Percentiles rank a stretch among this genome's conserved stretches.
Conservation (phyloP, 1,139 yeast genomes). For the Lodderomyces beijingensis region DNA sequence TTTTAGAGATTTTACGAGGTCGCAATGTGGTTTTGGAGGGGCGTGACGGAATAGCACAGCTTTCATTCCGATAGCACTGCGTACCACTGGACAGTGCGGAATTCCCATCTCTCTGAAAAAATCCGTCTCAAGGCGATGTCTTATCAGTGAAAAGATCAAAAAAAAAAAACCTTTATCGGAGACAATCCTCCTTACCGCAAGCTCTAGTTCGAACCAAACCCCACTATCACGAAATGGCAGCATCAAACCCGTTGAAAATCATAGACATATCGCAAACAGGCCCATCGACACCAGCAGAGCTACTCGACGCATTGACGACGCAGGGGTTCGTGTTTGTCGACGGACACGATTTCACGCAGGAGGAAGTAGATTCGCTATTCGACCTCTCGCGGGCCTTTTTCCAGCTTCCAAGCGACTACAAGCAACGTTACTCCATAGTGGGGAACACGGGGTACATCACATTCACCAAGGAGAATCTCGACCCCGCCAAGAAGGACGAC, state of each 20-base stretch:
- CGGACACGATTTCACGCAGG: conserved; percentile 61
- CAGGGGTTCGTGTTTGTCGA: conserved; percentile 73
- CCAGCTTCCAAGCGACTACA: conserved; percentile 45
- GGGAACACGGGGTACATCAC: conserved; percentile 22
- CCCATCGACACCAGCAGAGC: conserved; percentile 41
- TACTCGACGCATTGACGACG: conserved; percentile 55
- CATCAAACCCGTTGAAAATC: conserved; percentile 21
- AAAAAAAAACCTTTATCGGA: too few relatives aligned
- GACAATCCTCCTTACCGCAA: too few relatives aligned
- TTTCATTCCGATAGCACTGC: too few relatives aligned
- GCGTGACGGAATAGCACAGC: too few relatives aligned
- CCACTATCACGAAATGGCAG: too few relatives aligned
- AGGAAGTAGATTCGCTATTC: conserved; percentile 56
- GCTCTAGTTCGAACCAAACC: too few relatives aligned
- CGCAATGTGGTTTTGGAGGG: too few relatives aligned
- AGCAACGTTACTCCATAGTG: conserved; percentile 21
- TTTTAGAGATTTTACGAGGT: too few relatives aligned
- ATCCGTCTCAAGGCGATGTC: too few relatives aligned
- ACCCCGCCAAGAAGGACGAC: conserved; percentile 45
- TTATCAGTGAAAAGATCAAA: conserved; percentile 1
- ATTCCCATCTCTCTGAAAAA: too few relatives aligned
- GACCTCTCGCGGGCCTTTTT: conserved; percentile 54
- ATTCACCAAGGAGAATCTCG: conserved; percentile 44
- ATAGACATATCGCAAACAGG: conserved; percentile 53
- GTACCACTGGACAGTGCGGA: too few relatives aligned